Evolutionary conservation across 2,329 filamentous ascomycete genomes (phyloP), one percentile per base, ranked within the genome.

Genomic region (Blastomyces gilchristii): DNA sequence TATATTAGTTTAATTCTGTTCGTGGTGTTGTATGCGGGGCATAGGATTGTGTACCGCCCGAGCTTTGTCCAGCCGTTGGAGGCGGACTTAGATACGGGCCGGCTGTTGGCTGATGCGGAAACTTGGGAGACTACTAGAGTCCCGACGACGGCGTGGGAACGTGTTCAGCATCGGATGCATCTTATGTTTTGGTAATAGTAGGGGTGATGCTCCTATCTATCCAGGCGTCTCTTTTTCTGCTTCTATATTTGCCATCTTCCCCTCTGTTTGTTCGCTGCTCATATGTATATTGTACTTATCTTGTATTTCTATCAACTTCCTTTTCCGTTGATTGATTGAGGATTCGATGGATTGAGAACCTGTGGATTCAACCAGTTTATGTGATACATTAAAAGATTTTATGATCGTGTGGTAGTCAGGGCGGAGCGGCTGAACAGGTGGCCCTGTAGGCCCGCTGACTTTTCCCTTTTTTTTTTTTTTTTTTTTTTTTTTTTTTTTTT

Each of bases 1-100:
- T 89, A 89, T 68, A 72, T 88, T 67, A 87, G 84, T 66, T 69
- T 89, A 63, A 83, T 88, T 34, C 70, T 89, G 2, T 89, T 88
- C 68, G 69, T 82, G 2, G 79, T 83, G 3, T 72, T 87, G 14
- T 86, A 83, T 67, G 62, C 82, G 1, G 84, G 82, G 1, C 86
- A 88, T 76, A 89, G 88, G 67, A 49, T 78, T 16, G 56, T 76
- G 6, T 76, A 66, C 62, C 71, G 71, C 61, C 71, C 72, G 1
- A 68, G 65, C 22, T 72, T 77, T 65, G 76, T 81, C 50, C 71
- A 70, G 59, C 66, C 73, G 9, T 58, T 68, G 9, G 75, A 79
- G 49, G 77, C 76, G 6, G 79, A 81, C 71, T 65, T 80, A 56
- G 72, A 74, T 63, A 78, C 77, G 0, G 78, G 77, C 14, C 72